These are phyloP conservation scores for Gyromitra esculenta DNA, from an alignment of 2,329 filamentous ascomycete genomes.

Conservation along the genomic window DNA sequence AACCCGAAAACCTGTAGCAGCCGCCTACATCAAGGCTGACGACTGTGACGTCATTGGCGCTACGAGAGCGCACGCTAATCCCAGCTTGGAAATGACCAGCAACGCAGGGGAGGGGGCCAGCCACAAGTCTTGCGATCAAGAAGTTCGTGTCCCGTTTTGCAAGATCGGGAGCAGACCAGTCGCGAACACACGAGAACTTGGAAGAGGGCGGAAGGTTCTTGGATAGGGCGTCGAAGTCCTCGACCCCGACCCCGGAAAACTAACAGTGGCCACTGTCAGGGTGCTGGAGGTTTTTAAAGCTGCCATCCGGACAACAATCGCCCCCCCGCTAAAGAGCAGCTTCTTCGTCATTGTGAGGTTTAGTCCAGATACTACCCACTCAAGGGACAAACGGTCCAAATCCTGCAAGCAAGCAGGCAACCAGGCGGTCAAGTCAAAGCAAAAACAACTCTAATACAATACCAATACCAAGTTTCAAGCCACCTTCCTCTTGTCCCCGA, in stretches of 20 bases:
- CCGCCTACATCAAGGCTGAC: constrained; percentile 33
- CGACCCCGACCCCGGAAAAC: constrained; percentile 22
- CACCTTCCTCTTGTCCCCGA: constrained; percentile 21
- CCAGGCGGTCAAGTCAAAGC: background rate
- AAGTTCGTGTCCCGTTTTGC: constrained; percentile 16
- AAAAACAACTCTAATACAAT: constrained; percentile 25
- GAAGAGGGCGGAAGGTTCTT: constrained; percentile 11
- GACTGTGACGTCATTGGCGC: constrained; percentile 22
- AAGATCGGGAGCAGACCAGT: constrained; percentile 23
- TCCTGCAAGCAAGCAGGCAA: constrained; percentile 9
- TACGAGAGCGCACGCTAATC: constrained; percentile 9
- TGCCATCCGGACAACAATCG: constrained; percentile 38
- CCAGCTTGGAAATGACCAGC: constrained; percentile 24
- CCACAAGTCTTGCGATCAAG: constrained; percentile 38
- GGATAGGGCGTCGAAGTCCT: constrained; percentile 1
- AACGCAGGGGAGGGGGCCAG: constrained; percentile 26
- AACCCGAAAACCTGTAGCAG: constrained; percentile 3
- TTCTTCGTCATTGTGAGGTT: constrained; percentile 39
- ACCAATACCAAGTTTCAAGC: constrained; percentile 19
- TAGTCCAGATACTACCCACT: constrained; percentile 1
- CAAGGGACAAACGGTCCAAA: background rate
- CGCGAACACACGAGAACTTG: constrained; percentile 33
- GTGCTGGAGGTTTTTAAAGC: constrained; percentile 43
- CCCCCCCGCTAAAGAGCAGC: constrained; percentile 24
- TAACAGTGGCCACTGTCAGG: constrained; percentile 16